Evolutionary conservation across 108 stramenopile species (phyloP), one percentile per base, ranked within the genome.

Genomic region (Fragilaria crotonensis): DNA sequence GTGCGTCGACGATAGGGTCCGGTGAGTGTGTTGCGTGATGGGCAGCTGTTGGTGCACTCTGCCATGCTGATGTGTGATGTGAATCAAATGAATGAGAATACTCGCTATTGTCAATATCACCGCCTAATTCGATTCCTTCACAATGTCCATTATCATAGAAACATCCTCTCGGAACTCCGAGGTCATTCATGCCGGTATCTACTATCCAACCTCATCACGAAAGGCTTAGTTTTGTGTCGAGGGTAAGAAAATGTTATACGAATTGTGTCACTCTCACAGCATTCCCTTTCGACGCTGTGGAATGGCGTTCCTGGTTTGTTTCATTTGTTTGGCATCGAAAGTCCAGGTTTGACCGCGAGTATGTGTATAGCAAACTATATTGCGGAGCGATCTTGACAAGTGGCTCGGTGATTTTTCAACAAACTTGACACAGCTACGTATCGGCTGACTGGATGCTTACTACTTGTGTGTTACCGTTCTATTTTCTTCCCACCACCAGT

Each of bases 151-250:
- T 5, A n/a, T 31, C 11, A 41, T 54, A 27, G 80, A 81, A 70
- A 87, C 81, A 9, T 85, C 83, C 11, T 82, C 84, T 23, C 76
- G 91, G 17, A 93, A 93, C 55, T 83, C 81, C 0, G 80, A 93
- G 62, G 91, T 93, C n/a, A 87, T 93, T 41, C 91, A 93, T 61
- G 85, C 85, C 30, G 91, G 91, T 2, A 68, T 93, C 14, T 93
- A 93, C 48, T 93, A 88, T 70, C 91, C 91, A 4, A 22, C 33
- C 2, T 18, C 45, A 5, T 70, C 73, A 33, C 46, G 69, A 30
- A 93, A 93, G 55, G 76, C 84, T n/a, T 63, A 57, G 58, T 76
- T 89, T 7, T 93, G 91, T 56, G 85, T 93, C 4, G 48, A 71
- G 52, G 91, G 91, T 33, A 80, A 81, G 46, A 60, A 76, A n/a